Percentiles rank a stretch among this genome's conserved stretches.
These are phyloP conservation scores for Solanum appendiculatum DNA, from an alignment of 257 asterid species.

Conservation along the genomic window DNA sequence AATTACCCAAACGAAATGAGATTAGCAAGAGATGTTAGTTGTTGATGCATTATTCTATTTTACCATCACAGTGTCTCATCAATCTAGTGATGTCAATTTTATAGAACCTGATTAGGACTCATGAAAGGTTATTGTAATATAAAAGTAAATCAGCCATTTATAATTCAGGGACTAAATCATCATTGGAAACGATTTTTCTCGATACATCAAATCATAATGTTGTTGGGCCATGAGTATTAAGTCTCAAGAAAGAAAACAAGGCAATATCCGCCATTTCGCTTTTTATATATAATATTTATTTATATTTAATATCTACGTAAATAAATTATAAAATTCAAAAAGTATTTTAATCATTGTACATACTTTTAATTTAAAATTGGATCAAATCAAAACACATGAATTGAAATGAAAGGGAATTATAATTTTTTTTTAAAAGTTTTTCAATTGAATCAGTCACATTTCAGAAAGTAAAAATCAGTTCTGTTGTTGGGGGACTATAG, in stretches of 20 bases:
- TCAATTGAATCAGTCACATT: neutral
- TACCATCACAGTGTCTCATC: neutral
- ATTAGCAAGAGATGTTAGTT: neutral
- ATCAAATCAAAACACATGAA: neutral
- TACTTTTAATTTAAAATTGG: too few species aligned
- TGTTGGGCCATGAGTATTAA: neutral
- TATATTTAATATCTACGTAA: neutral
- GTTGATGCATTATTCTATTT: neutral
- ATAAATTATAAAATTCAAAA: too few species aligned
- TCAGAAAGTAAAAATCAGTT: neutral
- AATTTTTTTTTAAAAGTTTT: neutral
- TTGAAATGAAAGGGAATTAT: neutral
- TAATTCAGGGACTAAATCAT: neutral
- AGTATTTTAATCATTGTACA: neutral
- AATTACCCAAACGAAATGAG: neutral
- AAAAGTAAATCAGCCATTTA: neutral
- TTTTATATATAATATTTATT: too few species aligned
- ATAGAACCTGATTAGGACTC: neutral
- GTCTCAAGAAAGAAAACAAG: neutral
- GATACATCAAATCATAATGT: neutral
- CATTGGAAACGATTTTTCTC: neutral
- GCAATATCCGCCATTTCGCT: neutral
- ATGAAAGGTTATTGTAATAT: neutral
- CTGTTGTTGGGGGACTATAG: neutral
- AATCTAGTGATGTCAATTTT: neutral